Evolutionary conservation across 495 filamentous ascomycete genomes (phyloP).

Genomic region (Lasiosphaeris hirsuta): DNA sequence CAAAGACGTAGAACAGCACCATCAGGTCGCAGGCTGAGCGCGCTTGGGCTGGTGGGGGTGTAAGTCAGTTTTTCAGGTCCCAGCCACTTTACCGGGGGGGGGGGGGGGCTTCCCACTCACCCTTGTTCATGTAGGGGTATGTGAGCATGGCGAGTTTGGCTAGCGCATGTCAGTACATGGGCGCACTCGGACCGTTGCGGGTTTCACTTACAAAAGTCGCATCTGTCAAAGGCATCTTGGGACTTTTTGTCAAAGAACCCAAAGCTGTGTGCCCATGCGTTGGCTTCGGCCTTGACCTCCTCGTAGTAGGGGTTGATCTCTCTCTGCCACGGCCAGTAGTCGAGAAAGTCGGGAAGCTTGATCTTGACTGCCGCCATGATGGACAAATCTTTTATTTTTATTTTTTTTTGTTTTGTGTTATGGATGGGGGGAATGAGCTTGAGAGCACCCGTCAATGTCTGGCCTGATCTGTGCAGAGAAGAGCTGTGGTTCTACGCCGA

Average conservation of each 20-base stretch:
- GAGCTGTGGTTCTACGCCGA: too few relatives aligned
- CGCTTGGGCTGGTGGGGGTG: not conserved
- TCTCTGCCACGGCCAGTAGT: conserved; percentile 3
- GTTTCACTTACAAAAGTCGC: not conserved
- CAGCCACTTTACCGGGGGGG: too few relatives aligned
- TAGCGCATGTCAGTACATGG: too few relatives aligned
- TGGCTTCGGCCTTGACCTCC: not conserved
- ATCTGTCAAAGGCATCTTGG: not conserved
- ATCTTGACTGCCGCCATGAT: not conserved
- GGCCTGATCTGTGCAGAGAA: too few relatives aligned
- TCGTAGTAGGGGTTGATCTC: conserved; percentile 1
- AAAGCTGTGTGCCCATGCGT: conserved; percentile 1
- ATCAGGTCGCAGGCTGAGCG: conserved; percentile 7
- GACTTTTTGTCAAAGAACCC: not conserved
- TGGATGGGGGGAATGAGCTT: too few relatives aligned
- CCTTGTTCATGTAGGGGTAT: not conserved
- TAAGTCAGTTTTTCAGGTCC: too few relatives aligned
- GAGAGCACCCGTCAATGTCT: too few relatives aligned
- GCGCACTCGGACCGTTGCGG: too few relatives aligned
- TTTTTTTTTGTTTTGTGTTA: too few relatives aligned
- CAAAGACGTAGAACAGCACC: conserved; percentile 9
- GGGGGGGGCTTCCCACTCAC: too few relatives aligned
- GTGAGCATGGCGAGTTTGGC: not conserved
- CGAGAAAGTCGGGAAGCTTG: not conserved
- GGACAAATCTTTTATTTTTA: too few relatives aligned